Base-by-base conservation (phyloP, 2,329 filamentous ascomycete species). In the Aspergillus sp. region DNA sequence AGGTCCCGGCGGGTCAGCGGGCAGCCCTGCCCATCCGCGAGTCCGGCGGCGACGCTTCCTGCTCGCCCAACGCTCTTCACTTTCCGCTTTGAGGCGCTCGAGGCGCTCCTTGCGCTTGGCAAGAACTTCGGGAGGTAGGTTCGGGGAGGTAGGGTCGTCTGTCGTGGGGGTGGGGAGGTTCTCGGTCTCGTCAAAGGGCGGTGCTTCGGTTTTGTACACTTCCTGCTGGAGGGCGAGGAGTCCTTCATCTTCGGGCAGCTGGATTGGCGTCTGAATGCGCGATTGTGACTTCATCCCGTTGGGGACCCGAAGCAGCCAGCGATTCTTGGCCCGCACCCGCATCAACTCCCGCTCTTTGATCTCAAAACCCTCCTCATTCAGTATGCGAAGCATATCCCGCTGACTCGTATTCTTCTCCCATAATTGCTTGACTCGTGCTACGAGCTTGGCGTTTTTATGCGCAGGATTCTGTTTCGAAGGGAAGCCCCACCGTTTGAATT, bases 401-500 rank as follows among this genome's bases (percentile, higher is more conserved):
- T 92, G 90, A 17, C 80, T 83, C 13, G 86, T 82, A 70, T 94
- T 95, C 67, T 80, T 81, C 72, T 91, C 88, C 91, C 91, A 95
- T 68, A 95, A 81, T 76, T 93, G 85, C 70, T 87, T 88, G 62
- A 94, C 83, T 30, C 91, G 86, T 17, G 83, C 83, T 42, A 90
- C 85, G 7, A 94, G 83, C 23, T 80, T 80, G 13, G 82, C 80
- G 71, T 92, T 89, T 70, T 89, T 90, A 71, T 92, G 86, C 1
- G 88, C 87, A 0, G 87, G 87, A 61, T 88, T 87, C 66, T 90
- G 87, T 73, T 91, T 91, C 60, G 83, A 85, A 13, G 90, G 90
- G 67, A 95, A 94, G 7, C 86, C 84, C 91, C 91, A 95, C 72
- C 86, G 82, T 70, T 87, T 89, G 76, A 92, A 91, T 67, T 92